phyloP scores from a whole-genome alignment of 305 asterid species.

The Fraxinus sp. region DNA sequence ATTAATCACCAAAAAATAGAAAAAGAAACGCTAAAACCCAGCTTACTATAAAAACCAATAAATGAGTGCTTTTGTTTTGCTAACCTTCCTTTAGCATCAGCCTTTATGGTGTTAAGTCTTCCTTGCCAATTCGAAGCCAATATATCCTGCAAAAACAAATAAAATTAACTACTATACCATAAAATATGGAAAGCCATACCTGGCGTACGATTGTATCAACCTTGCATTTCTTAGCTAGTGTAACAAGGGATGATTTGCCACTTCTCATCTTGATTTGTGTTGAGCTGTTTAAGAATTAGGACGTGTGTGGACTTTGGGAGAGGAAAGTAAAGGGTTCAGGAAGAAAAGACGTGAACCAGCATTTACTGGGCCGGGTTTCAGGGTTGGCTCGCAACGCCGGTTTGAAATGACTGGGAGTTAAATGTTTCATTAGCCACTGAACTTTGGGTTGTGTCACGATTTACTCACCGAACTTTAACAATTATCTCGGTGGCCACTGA shows the following conservation, averaged over 20 bases:
- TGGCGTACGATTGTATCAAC: constrained; percentile 27
- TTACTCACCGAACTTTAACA: too few relatives aligned
- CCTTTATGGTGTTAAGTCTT: constrained; percentile 71
- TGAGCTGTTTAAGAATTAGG: not conserved
- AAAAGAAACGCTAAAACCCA: not conserved
- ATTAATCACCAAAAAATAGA: not conserved
- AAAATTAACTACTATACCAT: not conserved
- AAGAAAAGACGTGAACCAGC: not conserved
- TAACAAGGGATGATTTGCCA: constrained; percentile 49
- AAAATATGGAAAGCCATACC: not conserved
- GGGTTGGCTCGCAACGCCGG: not conserved
- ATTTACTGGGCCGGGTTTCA: not conserved
- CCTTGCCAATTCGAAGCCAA: constrained; percentile 87
- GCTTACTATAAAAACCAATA: not conserved
- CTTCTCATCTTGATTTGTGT: constrained; percentile 33
- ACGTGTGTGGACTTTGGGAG: not conserved
- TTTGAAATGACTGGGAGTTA: too few relatives aligned
- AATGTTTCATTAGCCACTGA: too few relatives aligned
- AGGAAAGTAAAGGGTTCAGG: not conserved
- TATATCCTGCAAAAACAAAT: constrained; percentile 48
- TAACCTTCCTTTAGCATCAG: constrained; percentile 80
- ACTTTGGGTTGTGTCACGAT: too few relatives aligned
- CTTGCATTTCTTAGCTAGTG: constrained; percentile 80
- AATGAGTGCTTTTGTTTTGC: not conserved
- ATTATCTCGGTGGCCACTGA: too few relatives aligned